Conservation (phyloP, 345 rosid genomes). For the Combretum micranthum region DNA sequence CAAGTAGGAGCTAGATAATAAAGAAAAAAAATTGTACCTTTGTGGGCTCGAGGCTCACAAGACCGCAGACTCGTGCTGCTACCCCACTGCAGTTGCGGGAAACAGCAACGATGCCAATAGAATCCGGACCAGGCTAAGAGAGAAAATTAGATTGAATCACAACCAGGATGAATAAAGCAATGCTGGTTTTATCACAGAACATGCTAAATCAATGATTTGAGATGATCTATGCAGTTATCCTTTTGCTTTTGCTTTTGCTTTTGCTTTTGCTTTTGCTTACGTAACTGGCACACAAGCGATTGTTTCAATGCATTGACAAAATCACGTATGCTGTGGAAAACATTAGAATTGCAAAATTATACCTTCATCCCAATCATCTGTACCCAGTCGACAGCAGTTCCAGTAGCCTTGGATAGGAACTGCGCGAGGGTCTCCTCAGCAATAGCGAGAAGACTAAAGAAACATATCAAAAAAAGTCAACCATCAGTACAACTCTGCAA, state of each 20-base stretch:
- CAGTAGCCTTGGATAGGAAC: constrained; percentile 95
- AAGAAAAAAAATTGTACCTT: constrained; percentile 41
- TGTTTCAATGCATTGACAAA: background rate
- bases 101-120: constrained; percentile 97
- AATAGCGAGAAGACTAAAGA: constrained; percentile 66
- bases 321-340: background rate
- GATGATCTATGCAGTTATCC: too few species aligned
- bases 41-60: constrained; percentile 96
- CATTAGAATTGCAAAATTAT: background rate
- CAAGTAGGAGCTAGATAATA: background rate
- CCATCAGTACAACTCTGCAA: background rate
- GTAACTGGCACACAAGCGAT: background rate
- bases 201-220: too few species aligned
- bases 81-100: constrained; percentile 96
- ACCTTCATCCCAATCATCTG: constrained; percentile 99
- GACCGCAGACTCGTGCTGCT: constrained; percentile 99
- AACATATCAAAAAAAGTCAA: background rate
- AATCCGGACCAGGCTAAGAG: constrained; percentile 99
- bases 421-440: constrained; percentile 96
- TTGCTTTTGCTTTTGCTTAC: background rate
- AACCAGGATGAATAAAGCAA: too few species aligned
- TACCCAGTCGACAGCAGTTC: constrained; percentile 99
- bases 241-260: background rate
- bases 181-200: too few species aligned
- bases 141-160: background rate